phyloP scores from a whole-genome alignment of 2,329 filamentous ascomycete genomes.

The Coniella lustricola region DNA sequence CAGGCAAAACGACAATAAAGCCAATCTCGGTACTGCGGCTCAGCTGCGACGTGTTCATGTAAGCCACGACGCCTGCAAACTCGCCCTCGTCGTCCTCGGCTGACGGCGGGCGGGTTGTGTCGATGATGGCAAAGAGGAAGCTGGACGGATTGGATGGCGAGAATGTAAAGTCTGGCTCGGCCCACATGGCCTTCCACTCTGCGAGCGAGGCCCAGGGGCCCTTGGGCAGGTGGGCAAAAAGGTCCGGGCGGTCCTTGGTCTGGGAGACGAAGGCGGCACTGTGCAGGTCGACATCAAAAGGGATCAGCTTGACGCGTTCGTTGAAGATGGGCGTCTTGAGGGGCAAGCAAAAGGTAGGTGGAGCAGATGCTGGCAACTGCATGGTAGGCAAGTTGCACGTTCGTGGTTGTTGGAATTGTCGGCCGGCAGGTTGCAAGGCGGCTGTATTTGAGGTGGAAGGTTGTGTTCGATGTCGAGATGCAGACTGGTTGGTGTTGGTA shows the following conservation, averaged over 20 bases:
- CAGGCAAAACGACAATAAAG: slow-evolving; percentile 28
- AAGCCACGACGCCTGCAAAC: slow-evolving; percentile 24
- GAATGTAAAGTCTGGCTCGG: slow-evolving; percentile 7
- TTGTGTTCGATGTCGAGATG: too few relatives aligned
- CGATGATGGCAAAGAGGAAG: slow-evolving; percentile 23
- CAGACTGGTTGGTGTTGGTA: too few relatives aligned
- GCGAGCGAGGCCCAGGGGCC: slow-evolving; percentile 16
- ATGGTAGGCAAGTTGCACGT: background rate
- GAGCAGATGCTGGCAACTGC: background rate
- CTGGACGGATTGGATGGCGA: slow-evolving; percentile 9
- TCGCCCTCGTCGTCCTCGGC: slow-evolving; percentile 23
- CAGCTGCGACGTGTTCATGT: slow-evolving; percentile 19
- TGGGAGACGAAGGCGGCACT: slow-evolving; percentile 12
- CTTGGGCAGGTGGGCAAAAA: slow-evolving; percentile 19
- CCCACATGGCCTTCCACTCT: slow-evolving; percentile 14
- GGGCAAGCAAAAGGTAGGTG: slow-evolving; percentile 5
- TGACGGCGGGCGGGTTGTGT: slow-evolving; percentile 22
- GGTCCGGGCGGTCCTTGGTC: slow-evolving; percentile 12
- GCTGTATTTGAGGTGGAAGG: too few relatives aligned
- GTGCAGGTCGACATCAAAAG: slow-evolving; percentile 17
- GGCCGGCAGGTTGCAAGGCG: too few relatives aligned
- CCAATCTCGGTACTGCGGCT: slow-evolving; percentile 26
- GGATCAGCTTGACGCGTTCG: slow-evolving; percentile 16
- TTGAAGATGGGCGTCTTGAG: slow-evolving; percentile 19
- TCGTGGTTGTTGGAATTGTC: background rate